Evolutionary conservation across 2,329 filamentous ascomycete species (phyloP), one percentile per base, ranked within the genome.

Genomic region (Ophiostoma novo-ulmi): DNA sequence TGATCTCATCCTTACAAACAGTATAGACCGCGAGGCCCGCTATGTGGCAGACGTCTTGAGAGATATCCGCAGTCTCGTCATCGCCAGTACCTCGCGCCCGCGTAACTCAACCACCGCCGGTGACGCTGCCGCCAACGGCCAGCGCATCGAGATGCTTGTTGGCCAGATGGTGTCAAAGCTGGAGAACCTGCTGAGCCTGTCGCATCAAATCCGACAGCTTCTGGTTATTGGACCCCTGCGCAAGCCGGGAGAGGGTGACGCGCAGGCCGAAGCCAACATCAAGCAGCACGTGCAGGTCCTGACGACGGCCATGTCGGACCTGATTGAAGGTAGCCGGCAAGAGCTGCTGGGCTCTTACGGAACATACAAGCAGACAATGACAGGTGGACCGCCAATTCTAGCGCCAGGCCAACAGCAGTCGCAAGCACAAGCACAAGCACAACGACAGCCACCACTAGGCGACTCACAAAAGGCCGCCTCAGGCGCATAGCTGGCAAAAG

Each of bases 191-290:
- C 78, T 85, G 4, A 75, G 77, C 38, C 77, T 86, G 14, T 84
- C 79, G 22, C 81, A 83, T 52, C 81, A 82, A 73, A 78, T 86
- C 71, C 83, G 84, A 73, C 80, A 82, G 70, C 78, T 85, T 35
- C 85, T 83, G 83, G 78, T 84, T 13, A 80, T 81, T 70, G 84
- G 84, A 1, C 80, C 83, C 0, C 77, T 85, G 35, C 79, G 80
- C 70, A 79, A 77, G 65, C 79, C 82, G 4, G 81, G 80, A 63
- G 80, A 83, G 68, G 81, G 81, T 52, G 79, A 81, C 69, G 77
- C 75, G 64, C 77, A 80, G 73, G 78, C 77, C 36, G 78, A 78
- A 70, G 74, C 79, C 63, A 72, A 65, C 17, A 77, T 79, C 67
- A 79, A 79, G 64, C 73, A 73, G 10, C 78, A 80, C 70, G 81